Conservation (phyloP, 129 eudicot genomes). For the Gnaphalium uliginosum region DNA sequence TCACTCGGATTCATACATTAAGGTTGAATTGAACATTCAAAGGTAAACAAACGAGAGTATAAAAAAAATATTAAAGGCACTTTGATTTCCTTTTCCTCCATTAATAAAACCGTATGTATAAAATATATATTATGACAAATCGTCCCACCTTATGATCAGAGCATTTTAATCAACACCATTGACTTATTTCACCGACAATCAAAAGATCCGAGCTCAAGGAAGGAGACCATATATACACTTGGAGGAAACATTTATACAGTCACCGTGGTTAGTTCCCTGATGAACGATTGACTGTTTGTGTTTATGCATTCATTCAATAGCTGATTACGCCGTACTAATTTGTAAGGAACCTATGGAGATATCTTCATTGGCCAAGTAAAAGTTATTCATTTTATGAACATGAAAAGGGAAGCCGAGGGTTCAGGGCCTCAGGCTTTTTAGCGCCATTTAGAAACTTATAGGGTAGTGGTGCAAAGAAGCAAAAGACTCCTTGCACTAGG, state of each 20-base stretch:
- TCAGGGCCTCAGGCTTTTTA: not conserved
- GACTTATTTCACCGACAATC: not conserved
- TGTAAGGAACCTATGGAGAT: not conserved
- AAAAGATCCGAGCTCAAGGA: not conserved
- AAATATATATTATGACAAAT: not conserved
- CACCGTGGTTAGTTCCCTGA: slow-evolving; percentile 15
- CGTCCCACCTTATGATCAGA: not conserved
- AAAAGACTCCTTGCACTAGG: not conserved
- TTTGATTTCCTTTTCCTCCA: slow-evolving; percentile 4
- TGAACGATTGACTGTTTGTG: not conserved
- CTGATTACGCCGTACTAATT: not conserved
- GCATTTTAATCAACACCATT: not conserved
- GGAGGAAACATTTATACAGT: slow-evolving; percentile 2
- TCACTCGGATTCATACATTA: not conserved
- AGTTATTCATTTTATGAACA: not conserved
- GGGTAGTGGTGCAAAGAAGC: not conserved
- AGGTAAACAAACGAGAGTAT: not conserved
- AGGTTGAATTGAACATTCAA: not conserved
- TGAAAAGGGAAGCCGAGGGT: not conserved
- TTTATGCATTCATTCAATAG: not conserved
- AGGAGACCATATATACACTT: slow-evolving; percentile 21
- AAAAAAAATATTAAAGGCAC: not conserved
- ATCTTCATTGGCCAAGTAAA: not conserved
- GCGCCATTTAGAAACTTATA: not conserved
- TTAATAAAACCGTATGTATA: not conserved